A percentile compares a stretch with the other conserved stretches of the same genome.
These are phyloP conservation scores for Syzygium syzygioides DNA, from an alignment of 441 rosid genomes.

Conservation along the genomic window DNA sequence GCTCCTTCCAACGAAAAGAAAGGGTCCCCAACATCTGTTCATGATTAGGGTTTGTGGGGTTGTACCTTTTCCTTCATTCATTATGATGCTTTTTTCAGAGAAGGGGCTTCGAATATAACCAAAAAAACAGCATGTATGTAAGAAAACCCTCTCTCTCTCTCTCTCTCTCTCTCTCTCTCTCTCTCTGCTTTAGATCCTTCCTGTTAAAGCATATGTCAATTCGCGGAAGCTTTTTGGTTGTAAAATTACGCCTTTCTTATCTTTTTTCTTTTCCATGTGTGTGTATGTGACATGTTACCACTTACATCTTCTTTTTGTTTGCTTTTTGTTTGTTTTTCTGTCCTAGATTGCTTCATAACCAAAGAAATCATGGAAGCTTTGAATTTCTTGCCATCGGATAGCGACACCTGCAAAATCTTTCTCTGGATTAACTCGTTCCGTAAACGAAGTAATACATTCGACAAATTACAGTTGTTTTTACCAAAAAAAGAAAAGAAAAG, in stretches of 20 bases:
- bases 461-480: not conserved
- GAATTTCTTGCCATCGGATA: not conserved
- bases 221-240: slow-evolving; percentile 18
- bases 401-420: slow-evolving; percentile 3
- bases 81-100: not conserved
- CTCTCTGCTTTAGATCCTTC: slow-evolving; percentile 39
- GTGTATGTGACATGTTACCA: slow-evolving; percentile 43
- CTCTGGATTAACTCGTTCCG: not conserved
- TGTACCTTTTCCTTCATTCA: slow-evolving; percentile 13
- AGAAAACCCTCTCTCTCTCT: slow-evolving; percentile 14
- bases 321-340: slow-evolving; percentile 48
- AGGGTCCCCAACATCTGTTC: slow-evolving; percentile 24
- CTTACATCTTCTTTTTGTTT: slow-evolving; percentile 38
- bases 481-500: not conserved
- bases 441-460: not conserved
- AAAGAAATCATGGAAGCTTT: slow-evolving; percentile 11
- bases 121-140: not conserved
- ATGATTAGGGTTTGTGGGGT: slow-evolving; percentile 48
- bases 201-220: slow-evolving; percentile 34
- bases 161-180: not conserved
- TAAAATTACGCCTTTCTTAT: slow-evolving; percentile 24
- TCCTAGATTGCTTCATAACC: slow-evolving; percentile 14
- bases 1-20: slow-evolving; percentile 19
- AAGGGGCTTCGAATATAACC: not conserved
- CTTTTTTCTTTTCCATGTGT: slow-evolving; percentile 32